Evolutionary conservation across 257 asterid species (phyloP).

Genomic region (Salvia miltiorrhiza): DNA sequence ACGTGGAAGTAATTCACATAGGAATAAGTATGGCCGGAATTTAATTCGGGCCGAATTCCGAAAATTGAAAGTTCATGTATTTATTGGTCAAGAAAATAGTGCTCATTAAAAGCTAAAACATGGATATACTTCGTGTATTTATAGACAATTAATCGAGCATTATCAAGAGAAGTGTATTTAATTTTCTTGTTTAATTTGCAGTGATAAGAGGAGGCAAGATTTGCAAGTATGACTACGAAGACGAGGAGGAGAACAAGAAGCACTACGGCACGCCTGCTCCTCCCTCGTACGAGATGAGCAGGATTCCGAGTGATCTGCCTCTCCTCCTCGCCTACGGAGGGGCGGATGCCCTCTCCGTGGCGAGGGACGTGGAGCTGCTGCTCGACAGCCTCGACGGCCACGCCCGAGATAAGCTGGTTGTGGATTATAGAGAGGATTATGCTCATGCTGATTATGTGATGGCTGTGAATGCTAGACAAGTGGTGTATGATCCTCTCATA

Average conservation of each 20-base stretch:
- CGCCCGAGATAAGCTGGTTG: constrained; percentile 36
- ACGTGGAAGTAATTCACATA: too few species aligned
- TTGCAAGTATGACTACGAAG: constrained; percentile 58
- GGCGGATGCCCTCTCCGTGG: constrained; percentile 50
- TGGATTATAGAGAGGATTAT: constrained; percentile 38
- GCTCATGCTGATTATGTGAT: constrained; percentile 63
- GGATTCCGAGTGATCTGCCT: constrained; percentile 47
- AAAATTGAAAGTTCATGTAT: too few species aligned
- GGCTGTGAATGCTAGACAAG: constrained; percentile 51
- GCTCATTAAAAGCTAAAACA: too few species aligned
- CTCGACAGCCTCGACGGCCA: constrained; percentile 35
- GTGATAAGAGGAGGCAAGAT: constrained; percentile 38
- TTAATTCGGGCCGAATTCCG: too few species aligned
- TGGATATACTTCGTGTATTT: too few species aligned
- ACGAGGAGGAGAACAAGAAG: constrained; percentile 34
- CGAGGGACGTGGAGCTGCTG: constrained; percentile 38
- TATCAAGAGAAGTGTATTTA: too few species aligned
- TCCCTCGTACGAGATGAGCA: constrained; percentile 46
- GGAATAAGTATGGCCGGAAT: too few species aligned
- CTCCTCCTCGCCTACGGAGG: constrained; percentile 64
- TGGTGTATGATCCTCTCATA: constrained; percentile 52
- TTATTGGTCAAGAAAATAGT: too few species aligned
- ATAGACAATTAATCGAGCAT: too few species aligned
- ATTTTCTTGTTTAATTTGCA: neutral
- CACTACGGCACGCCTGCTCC: constrained; percentile 57